Evolutionary conservation across 148 eudicot genomes (phyloP).

Genomic region (Rhododendron williamsianum): DNA sequence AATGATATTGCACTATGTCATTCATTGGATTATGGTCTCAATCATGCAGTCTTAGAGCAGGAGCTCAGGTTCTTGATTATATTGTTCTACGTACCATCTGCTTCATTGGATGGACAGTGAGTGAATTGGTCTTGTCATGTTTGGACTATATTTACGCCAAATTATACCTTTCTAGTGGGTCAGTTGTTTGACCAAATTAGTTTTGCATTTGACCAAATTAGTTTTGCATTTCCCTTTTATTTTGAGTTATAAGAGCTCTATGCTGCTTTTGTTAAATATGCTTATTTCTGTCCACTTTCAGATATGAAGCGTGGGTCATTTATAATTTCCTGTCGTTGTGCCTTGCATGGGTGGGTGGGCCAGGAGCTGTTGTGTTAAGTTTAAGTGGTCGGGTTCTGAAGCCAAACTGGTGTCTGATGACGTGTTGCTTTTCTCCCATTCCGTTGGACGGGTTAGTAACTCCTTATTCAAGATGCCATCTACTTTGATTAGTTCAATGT

Average conservation of each 20-base stretch:
- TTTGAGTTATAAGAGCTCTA: not conserved
- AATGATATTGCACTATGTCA: not conserved
- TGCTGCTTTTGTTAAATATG: not conserved
- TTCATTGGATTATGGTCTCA: not conserved
- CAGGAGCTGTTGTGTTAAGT: slow-evolving; percentile 94
- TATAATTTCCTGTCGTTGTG: slow-evolving; percentile 91
- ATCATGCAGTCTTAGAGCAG: not conserved
- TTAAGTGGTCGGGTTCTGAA: slow-evolving; percentile 77
- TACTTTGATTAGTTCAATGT: not conserved
- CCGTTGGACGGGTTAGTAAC: slow-evolving; percentile 89
- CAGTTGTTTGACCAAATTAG: not conserved
- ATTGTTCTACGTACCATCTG: not conserved
- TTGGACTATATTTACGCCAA: not conserved
- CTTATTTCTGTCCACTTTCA: slow-evolving; percentile 26
- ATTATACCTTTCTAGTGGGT: not conserved
- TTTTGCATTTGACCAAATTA: not conserved
- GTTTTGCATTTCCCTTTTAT: not conserved
- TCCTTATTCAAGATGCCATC: not conserved
- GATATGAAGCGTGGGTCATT: slow-evolving; percentile 99
- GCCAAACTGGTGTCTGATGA: slow-evolving; percentile 84
- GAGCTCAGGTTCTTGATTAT: not conserved
- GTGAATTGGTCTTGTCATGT: not conserved
- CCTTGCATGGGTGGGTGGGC: slow-evolving; percentile 99
- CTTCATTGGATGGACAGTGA: not conserved
- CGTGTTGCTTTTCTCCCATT: slow-evolving; percentile 89